Conservation (phyloP, 2,329 filamentous ascomycete species). For the Alternaria gansuensis region DNA sequence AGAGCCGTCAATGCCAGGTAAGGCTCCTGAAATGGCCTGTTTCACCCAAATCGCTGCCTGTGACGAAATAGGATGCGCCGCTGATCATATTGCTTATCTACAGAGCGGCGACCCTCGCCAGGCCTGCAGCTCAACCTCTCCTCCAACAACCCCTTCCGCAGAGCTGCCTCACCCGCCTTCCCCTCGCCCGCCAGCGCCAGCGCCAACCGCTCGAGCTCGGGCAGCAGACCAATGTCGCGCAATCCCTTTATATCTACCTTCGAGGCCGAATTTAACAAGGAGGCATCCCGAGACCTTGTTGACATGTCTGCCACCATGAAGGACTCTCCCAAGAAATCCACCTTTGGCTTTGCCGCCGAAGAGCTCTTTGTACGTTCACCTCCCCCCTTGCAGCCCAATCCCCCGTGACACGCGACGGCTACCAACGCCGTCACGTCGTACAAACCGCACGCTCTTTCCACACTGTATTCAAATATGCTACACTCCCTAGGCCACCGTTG, state of each 20-base stretch:
- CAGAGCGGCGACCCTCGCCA: constrained; percentile 60
- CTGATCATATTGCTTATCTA: constrained; percentile 45
- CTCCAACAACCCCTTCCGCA: constrained; percentile 83
- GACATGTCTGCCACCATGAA: constrained; percentile 52
- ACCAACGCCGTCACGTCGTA: constrained; percentile 30
- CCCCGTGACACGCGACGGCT: constrained; percentile 22
- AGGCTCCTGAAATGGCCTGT: constrained; percentile 46
- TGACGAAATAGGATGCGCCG: constrained; percentile 41
- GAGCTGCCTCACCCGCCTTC: constrained; percentile 66
- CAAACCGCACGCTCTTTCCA: constrained; percentile 20
- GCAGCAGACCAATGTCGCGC: constrained; percentile 72
- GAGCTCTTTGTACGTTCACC: constrained; percentile 77
- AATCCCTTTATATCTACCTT: constrained; percentile 78
- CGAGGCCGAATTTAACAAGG: constrained; percentile 53
- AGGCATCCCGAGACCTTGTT: constrained; percentile 45
- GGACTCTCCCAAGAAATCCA: constrained; percentile 58
- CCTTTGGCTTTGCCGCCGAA: constrained; percentile 64
- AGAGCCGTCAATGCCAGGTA: constrained; percentile 56
- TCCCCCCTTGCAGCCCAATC: constrained; percentile 23
- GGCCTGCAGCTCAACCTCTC: constrained; percentile 70
- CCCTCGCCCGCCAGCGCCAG: constrained; percentile 58
- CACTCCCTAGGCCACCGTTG: constrained; percentile 1
- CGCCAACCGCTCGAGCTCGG: constrained; percentile 56
- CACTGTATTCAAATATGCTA: constrained; percentile 9
- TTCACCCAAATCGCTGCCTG: constrained; percentile 42